A percentile compares a stretch with the other conserved stretches of the same genome.
phyloP scores from a whole-genome alignment of 176 grass and related monocot genomes.

The Calamus simplicifolius region DNA sequence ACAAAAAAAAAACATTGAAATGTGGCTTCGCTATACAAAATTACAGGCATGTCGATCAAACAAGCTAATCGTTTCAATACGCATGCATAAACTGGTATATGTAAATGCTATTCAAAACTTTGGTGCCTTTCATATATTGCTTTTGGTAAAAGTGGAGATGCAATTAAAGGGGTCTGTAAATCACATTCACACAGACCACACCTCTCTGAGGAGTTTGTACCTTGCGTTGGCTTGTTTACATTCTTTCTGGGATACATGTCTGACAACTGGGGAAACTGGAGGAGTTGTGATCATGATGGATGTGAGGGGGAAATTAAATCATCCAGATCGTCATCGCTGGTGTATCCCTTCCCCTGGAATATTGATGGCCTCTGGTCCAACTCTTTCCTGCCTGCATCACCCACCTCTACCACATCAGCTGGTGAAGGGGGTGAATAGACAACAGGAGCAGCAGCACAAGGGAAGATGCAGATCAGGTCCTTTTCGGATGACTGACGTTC shows the following conservation, averaged over 20 bases:
- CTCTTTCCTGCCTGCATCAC: constrained; percentile 16
- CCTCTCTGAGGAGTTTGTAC: constrained; percentile 60
- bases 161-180: not conserved
- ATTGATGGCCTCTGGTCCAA: constrained; percentile 51
- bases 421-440: constrained; percentile 30
- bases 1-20: too few relatives aligned
- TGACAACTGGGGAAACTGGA: constrained; percentile 24
- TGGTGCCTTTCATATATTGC: too few relatives aligned
- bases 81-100: too few relatives aligned
- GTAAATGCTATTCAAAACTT: too few relatives aligned
- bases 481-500: constrained; percentile 22
- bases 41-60: too few relatives aligned
- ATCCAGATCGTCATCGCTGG: constrained; percentile 67
- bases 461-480: constrained; percentile 30
- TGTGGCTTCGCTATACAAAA: too few relatives aligned
- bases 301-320: constrained; percentile 47
- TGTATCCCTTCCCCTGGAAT: constrained; percentile 66
- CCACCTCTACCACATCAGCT: constrained; percentile 38
- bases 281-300: constrained; percentile 41
- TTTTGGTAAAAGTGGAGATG: not conserved
- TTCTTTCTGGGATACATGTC: constrained; percentile 20
- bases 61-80: too few relatives aligned
- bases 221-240: constrained; percentile 38
- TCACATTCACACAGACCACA: constrained; percentile 43
- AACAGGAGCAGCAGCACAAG: constrained; percentile 37